These are phyloP conservation scores for Lipomyces sp. DNA, from an alignment of 805 yeast species.

Conservation along the genomic window DNA sequence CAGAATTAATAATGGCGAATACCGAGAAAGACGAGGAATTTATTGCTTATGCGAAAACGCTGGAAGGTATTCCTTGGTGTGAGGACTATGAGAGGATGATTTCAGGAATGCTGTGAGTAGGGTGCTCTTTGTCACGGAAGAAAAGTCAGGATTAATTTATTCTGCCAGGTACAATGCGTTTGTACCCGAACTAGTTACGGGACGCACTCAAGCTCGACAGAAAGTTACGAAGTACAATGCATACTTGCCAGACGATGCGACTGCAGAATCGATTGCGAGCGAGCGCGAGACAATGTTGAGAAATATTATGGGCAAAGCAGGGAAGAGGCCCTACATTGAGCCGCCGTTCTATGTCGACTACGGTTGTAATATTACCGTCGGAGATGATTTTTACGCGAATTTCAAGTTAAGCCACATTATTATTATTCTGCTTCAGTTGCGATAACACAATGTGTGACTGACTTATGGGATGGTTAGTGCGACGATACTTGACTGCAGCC, in stretches of 20 bases:
- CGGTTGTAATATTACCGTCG: conserved; percentile 64
- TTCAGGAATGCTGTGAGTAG: conserved; percentile 49
- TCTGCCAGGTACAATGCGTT: conserved; percentile 46
- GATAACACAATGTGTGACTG: too few species aligned
- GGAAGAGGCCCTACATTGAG: conserved; percentile 53
- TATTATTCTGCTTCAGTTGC: background rate
- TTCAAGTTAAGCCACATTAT: conserved; percentile 44
- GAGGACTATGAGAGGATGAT: conserved; percentile 62
- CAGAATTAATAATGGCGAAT: conserved; percentile 7
- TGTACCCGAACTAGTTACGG: conserved; percentile 42
- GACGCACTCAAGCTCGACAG: conserved; percentile 43
- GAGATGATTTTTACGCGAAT: conserved; percentile 64
- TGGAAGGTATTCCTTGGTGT: conserved; percentile 18
- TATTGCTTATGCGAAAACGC: conserved; percentile 18
- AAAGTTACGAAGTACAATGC: conserved; percentile 42
- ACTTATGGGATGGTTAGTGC: background rate
- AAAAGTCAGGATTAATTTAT: background rate
- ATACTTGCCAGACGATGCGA: conserved; percentile 40
- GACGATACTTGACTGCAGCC: conserved; percentile 62
- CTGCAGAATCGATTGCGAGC: conserved; percentile 42
- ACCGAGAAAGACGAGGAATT: conserved; percentile 10
- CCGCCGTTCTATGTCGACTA: conserved; percentile 69
- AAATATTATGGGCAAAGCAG: conserved; percentile 56
- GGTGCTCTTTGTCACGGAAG: background rate
- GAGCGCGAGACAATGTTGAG: conserved; percentile 50